A percentile compares a stretch with the other conserved stretches of the same genome.
These are phyloP conservation scores for Ilyonectria destructans DNA, from an alignment of 2,329 filamentous ascomycete genomes.

Conservation along the genomic window DNA sequence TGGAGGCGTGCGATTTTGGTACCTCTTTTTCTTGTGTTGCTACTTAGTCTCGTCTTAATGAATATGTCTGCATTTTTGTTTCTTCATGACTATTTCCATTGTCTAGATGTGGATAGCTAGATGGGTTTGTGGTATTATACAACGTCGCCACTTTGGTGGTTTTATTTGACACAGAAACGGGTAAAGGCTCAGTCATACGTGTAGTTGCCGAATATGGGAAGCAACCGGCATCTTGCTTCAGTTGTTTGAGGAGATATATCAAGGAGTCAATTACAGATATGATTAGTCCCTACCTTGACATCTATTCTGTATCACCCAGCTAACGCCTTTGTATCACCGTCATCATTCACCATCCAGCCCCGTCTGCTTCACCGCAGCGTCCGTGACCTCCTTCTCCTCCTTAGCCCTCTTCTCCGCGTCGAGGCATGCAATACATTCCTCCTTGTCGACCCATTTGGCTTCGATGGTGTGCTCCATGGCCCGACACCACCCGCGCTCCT, in stretches of 20 bases:
- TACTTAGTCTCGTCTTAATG: conserved; percentile 43
- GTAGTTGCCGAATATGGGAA: too few relatives aligned
- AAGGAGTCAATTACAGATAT: neutral
- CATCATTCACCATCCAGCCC: neutral
- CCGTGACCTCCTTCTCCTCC: neutral
- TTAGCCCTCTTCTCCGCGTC: neutral
- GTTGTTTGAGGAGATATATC: neutral
- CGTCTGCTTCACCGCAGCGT: neutral
- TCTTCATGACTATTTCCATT: conserved; percentile 27
- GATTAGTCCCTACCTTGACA: too few relatives aligned
- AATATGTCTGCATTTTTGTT: conserved; percentile 41
- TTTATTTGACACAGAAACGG: too few relatives aligned
- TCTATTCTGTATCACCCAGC: too few relatives aligned
- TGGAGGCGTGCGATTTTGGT: conserved; percentile 22
- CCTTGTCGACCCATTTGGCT: conserved; percentile 1
- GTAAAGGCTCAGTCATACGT: too few relatives aligned
- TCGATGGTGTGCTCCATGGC: conserved; percentile 7
- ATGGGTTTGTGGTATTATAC: conserved; percentile 4
- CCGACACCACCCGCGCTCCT: neutral
- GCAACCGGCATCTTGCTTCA: too few relatives aligned
- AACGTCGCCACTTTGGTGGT: neutral
- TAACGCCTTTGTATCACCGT: too few relatives aligned
- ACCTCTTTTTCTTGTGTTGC: conserved; percentile 23
- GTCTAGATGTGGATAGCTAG: conserved; percentile 13
- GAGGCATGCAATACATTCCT: conserved; percentile 7